A percentile compares a stretch with the other conserved stretches of the same genome.
Evolutionary conservation across 1,139 yeast species (phyloP).

Genomic region (Zygoascus meyerae): DNA sequence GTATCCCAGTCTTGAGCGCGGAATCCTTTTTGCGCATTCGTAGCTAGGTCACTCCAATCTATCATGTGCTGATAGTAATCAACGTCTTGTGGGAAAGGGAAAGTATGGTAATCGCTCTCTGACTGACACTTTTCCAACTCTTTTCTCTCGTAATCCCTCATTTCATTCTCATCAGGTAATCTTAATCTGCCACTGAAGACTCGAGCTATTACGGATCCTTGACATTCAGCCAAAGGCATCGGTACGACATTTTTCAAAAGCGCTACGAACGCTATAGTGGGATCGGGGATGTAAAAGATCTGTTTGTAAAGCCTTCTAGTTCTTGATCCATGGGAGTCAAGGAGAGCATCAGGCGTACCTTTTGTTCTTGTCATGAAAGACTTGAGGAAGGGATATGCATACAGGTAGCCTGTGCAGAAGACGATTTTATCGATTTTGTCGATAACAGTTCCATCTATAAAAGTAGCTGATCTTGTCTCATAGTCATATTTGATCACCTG

Average conservation of each 20-base stretch:
- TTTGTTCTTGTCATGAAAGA: constrained; percentile 4
- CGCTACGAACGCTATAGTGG: constrained; percentile 51
- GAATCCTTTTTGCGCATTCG: constrained; percentile 24
- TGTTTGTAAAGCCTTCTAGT: constrained; percentile 52
- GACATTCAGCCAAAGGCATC: constrained; percentile 54
- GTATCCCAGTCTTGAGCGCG: constrained; percentile 26
- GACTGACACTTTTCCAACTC: constrained; percentile 37
- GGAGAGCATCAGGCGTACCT: constrained; percentile 27
- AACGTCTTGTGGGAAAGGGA: constrained; percentile 46
- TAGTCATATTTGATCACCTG: constrained; percentile 15
- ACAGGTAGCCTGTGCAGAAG: constrained; percentile 60
- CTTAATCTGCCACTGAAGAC: constrained; percentile 45
- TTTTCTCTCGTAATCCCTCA: constrained; percentile 39
- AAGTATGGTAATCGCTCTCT: constrained; percentile 41
- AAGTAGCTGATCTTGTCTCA: constrained; percentile 9
- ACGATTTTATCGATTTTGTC: constrained; percentile 45
- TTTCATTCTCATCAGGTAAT: constrained; percentile 42
- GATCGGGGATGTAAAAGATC: constrained; percentile 47
- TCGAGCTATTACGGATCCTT: constrained; percentile 51
- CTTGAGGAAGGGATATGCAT: constrained; percentile 43
- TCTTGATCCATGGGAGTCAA: constrained; percentile 40
- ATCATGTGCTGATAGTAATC: constrained; percentile 40
- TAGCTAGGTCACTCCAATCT: constrained; percentile 36
- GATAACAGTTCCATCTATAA: constrained; percentile 19
- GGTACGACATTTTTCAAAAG: constrained; percentile 52